Evolutionary conservation across 163 green algal species (phyloP).

Genomic region (Trebouxiophyceae sp.): DNA sequence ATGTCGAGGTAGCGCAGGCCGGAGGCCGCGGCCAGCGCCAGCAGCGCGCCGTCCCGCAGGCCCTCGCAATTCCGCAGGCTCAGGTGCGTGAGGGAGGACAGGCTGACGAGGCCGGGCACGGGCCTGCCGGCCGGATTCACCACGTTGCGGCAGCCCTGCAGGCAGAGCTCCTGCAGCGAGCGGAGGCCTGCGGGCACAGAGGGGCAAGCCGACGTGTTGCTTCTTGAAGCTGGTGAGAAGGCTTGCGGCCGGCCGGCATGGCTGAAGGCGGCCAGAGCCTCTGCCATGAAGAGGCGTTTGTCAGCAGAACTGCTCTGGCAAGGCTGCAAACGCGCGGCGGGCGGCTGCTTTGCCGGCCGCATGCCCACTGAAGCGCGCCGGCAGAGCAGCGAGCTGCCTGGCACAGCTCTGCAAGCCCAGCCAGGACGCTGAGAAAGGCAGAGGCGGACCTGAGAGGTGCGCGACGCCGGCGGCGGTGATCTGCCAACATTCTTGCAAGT

Average conservation of each 20-base stretch:
- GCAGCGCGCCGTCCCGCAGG: conserved; percentile 20
- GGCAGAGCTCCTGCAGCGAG: conserved; percentile 1
- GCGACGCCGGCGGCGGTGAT: conserved; percentile 25
- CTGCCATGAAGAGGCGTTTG: too few relatives aligned
- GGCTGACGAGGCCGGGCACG: conserved; percentile 12
- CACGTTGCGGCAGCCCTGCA: conserved; percentile 35
- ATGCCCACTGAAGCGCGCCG: too few relatives aligned
- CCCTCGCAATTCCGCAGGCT: conserved; percentile 34
- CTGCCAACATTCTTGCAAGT: conserved; percentile 45
- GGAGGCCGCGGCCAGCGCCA: conserved; percentile 4
- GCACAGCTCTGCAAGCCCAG: too few relatives aligned
- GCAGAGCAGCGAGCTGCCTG: too few relatives aligned
- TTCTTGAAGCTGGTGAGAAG: too few relatives aligned
- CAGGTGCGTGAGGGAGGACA: conserved; percentile 14
- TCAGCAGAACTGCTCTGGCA: too few relatives aligned
- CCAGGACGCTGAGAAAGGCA: too few relatives aligned
- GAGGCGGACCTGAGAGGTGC: conserved; percentile 17
- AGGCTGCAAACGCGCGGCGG: too few relatives aligned
- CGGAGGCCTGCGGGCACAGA: conserved; percentile 12
- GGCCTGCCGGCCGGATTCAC: conserved; percentile 1
- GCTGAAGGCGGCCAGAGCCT: too few relatives aligned
- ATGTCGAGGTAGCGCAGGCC: conserved; percentile 24
- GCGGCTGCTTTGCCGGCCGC: too few relatives aligned
- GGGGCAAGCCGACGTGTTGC: too few relatives aligned
- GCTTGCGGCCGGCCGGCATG: too few relatives aligned